Evolutionary conservation across 176 grass and related monocot genomes (phyloP).

Genomic region (Bonia amplexicaulis): DNA sequence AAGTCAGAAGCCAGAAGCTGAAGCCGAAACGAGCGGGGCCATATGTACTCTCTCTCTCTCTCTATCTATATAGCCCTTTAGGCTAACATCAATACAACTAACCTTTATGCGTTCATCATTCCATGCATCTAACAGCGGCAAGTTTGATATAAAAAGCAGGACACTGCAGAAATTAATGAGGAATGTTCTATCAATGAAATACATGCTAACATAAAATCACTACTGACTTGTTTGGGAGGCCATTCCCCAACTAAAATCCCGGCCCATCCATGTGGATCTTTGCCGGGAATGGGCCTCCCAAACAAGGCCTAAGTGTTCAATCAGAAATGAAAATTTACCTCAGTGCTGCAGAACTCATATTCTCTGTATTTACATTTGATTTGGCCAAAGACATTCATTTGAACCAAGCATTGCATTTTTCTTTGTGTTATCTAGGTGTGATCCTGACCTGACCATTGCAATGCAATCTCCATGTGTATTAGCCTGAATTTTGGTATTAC

Average conservation of each 20-base stretch:
- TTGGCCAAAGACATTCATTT: neutral
- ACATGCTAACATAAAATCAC: neutral
- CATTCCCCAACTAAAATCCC: too few relatives aligned
- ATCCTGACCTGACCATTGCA: neutral
- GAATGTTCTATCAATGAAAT: constrained; percentile 12
- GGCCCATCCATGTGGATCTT: too few relatives aligned
- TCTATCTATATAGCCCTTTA: too few relatives aligned
- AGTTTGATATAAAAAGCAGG: neutral
- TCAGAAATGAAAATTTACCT: neutral
- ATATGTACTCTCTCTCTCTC: too few relatives aligned
- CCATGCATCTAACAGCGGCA: neutral
- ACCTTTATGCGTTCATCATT: too few relatives aligned
- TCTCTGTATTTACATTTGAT: neutral
- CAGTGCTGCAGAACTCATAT: neutral
- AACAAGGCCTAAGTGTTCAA: too few relatives aligned
- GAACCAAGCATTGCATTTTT: neutral
- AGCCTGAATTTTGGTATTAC: constrained; percentile 2
- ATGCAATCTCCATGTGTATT: neutral
- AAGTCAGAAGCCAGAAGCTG: too few relatives aligned
- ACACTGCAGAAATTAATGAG: neutral
- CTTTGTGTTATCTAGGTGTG: neutral
- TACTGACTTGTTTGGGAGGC: too few relatives aligned
- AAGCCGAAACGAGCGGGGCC: too few relatives aligned
- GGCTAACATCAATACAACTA: too few relatives aligned
- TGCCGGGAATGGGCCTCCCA: too few relatives aligned